Percentiles rank a stretch among this genome's conserved stretches.
Conservation (phyloP, 139 green algal species). For the Zygnema circumcarinatum region DNA sequence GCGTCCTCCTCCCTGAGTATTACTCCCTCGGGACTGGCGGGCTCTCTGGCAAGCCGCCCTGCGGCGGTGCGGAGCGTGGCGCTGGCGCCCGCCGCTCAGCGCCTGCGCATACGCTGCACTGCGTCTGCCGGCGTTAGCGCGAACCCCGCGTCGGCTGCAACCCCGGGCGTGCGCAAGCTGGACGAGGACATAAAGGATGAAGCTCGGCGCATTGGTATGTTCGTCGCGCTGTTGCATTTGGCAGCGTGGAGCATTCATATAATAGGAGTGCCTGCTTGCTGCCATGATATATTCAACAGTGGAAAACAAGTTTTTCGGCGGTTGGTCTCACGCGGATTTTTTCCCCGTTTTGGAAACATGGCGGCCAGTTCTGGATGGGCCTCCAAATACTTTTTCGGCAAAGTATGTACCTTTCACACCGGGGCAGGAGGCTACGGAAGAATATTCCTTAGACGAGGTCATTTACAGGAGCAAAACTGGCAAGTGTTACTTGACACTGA, state of each 20-base stretch:
- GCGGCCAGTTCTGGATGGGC: constrained; percentile 22
- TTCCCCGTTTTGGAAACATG: too few species aligned
- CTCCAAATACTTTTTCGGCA: constrained; percentile 77
- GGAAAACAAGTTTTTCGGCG: background rate
- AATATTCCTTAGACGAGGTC: constrained; percentile 93
- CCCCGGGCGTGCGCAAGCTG: background rate
- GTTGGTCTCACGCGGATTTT: background rate
- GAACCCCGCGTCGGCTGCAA: background rate
- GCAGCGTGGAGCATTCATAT: background rate
- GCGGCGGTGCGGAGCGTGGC: too few species aligned
- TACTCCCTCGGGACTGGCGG: background rate
- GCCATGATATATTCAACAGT: background rate
- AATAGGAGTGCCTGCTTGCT: background rate
- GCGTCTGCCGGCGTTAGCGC: background rate
- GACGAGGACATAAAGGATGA: constrained; percentile 18
- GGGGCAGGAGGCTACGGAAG: constrained; percentile 73
- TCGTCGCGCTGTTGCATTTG: background rate
- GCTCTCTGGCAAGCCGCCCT: background rate
- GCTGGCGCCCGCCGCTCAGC: background rate
- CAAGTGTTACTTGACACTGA: background rate
- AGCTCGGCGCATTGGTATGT: constrained; percentile 8
- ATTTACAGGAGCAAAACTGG: constrained; percentile 85
- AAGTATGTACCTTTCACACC: constrained; percentile 91
- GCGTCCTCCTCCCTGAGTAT: too few species aligned
- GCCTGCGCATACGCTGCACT: background rate